Percentiles rank a stretch among this genome's conserved stretches.
These are phyloP conservation scores for Eucalyptus urophylla DNA, from an alignment of 345 rosid species.

Conservation along the genomic window DNA sequence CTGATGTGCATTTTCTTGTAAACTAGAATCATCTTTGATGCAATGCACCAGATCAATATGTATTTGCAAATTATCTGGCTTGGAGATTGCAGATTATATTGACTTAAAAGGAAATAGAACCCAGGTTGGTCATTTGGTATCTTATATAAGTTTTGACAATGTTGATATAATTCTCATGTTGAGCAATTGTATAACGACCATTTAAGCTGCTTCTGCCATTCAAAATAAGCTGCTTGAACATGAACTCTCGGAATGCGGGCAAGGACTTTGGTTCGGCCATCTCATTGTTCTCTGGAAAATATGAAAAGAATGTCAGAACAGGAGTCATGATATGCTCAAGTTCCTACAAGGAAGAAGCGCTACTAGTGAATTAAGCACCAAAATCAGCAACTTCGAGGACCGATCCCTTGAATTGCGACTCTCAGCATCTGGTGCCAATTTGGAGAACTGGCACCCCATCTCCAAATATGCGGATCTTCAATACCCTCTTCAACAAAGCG, in stretches of 20 bases:
- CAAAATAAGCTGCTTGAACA: constrained; percentile 27
- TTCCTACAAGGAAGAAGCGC: neutral
- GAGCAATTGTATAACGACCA: neutral
- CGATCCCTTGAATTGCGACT: constrained; percentile 43
- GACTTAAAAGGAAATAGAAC: neutral
- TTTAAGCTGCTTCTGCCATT: neutral
- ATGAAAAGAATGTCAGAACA: neutral
- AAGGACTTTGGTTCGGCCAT: constrained; percentile 20
- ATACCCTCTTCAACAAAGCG: neutral
- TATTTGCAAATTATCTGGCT: neutral
- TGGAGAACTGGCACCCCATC: constrained; percentile 67
- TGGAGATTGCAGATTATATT: neutral
- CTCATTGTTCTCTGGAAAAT: constrained; percentile 15
- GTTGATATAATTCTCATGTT: neutral
- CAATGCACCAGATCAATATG: neutral
- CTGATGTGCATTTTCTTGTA: neutral
- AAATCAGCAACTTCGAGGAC: constrained; percentile 40
- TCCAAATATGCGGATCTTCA: neutral
- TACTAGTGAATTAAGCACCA: constrained; percentile 29
- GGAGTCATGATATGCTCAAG: neutral
- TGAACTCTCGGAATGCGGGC: constrained; percentile 65
- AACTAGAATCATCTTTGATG: neutral
- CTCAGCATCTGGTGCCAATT: constrained; percentile 43
- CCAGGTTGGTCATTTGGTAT: neutral
- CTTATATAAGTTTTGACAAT: neutral